A percentile compares a stretch with the other conserved stretches of the same genome.
Evolutionary conservation across 768 basidiomycete species (phyloP).

Genomic region (Thelephora ganbajun): DNA sequence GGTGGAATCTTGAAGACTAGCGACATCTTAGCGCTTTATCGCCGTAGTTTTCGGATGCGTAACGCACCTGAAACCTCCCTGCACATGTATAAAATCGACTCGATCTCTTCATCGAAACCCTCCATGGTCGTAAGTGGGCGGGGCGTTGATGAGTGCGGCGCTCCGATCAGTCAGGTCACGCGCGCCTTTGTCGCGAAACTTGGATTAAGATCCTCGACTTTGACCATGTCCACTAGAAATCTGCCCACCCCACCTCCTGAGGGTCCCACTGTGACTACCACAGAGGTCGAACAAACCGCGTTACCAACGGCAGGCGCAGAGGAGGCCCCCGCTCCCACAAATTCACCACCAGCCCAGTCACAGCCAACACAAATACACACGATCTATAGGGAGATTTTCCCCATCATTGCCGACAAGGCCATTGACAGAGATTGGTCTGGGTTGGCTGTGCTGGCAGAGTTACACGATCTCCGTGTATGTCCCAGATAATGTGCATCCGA

Average conservation of each 20-base stretch:
- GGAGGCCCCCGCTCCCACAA: slow-evolving; percentile 2
- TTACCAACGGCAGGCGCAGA: slow-evolving; percentile 1
- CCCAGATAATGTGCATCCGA: neutral
- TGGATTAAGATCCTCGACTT: neutral
- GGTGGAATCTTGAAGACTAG: slow-evolving; percentile 88
- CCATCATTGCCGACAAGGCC: slow-evolving; percentile 29
- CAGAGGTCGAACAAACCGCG: neutral
- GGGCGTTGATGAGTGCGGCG: neutral
- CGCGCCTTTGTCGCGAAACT: neutral
- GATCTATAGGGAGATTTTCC: slow-evolving; percentile 30
- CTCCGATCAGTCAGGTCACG: neutral
- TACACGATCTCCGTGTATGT: slow-evolving; percentile 39
- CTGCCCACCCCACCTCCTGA: neutral
- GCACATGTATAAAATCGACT: slow-evolving; percentile 82
- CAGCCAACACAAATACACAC: slow-evolving; percentile 2
- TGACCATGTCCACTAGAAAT: neutral
- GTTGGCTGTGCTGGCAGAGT: slow-evolving; percentile 35
- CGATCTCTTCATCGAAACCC: slow-evolving; percentile 48
- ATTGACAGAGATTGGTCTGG: slow-evolving; percentile 26
- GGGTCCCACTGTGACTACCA: neutral
- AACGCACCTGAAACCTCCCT: slow-evolving; percentile 73
- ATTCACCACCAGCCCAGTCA: neutral
- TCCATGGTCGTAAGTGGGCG: slow-evolving; percentile 28
- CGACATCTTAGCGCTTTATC: slow-evolving; percentile 9
- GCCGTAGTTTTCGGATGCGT: slow-evolving; percentile 5